Evolutionary conservation across 352 stramenopile species (phyloP), one percentile per base, ranked within the genome.

Genomic region (Phytopythium vexans): DNA sequence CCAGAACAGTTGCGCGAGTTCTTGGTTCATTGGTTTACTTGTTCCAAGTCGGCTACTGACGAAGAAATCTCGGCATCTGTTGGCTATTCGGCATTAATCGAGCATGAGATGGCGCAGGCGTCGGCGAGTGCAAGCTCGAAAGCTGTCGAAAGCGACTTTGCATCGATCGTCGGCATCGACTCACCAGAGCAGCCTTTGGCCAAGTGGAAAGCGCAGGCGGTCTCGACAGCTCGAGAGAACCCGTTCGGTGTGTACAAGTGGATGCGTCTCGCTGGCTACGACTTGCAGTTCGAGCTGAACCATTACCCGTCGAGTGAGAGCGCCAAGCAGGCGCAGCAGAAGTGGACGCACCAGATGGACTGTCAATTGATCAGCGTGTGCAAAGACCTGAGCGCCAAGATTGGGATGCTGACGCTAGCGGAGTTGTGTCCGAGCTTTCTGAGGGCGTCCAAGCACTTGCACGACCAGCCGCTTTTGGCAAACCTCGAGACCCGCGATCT

Each of bases 331-430:
- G 66, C 74, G 11, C 77, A 89, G 58, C 50, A 44, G 10, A 85
- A 86, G 58, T 92, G 82, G 82, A 87, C 77, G 12, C 64, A 84
- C 48, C 63, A 70, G 16, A 92, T 92, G 82, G 82, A 92, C 60
- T 75, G 72, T 27, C 78, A 90, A 51, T 56, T 92, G 33, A 77
- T 92, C 42, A 54, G 63, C 11, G 53, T 83, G 31, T 70, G 62
- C 33, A 67, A 65, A 16, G 52, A 70, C 16, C 38, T 83, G 14
- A 82, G 79, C 36, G 61, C 68, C 12, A 68, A 52, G 8, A 64
- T 88, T 35, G 82, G 82, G 36, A 60, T 92, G 11, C 62, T 90
- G 0, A 79, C 68, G 11, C 56, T 90, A 8, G 67, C 66, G 21
- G 79, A 92, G 39, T 47, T 92, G 16, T 89, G 79, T 43, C 69